A percentile compares a stretch with the other conserved stretches of the same genome.
Conservation (phyloP, 2,329 filamentous ascomycete genomes). For the Mollisia scopiformis region DNA sequence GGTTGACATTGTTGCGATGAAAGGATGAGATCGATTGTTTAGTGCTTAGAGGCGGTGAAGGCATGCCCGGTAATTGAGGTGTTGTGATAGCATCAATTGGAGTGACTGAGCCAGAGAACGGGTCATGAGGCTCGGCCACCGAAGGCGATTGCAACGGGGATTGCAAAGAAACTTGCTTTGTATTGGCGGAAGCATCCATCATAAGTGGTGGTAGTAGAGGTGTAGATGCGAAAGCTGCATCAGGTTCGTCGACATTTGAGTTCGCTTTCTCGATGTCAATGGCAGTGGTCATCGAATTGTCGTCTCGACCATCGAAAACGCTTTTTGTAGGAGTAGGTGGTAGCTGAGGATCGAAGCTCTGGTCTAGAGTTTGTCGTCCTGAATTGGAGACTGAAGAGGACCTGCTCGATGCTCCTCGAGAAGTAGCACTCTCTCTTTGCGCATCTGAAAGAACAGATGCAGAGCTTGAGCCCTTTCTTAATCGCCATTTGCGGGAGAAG, state of each 20-base stretch:
- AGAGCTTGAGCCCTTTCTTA: conserved; percentile 46
- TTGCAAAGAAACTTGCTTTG: conserved; percentile 60
- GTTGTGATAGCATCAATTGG: conserved; percentile 45
- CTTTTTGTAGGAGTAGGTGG: conserved; percentile 67
- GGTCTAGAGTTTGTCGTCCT: conserved; percentile 49
- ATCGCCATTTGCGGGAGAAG: conserved; percentile 56
- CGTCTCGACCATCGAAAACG: conserved; percentile 57
- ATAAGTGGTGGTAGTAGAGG: conserved; percentile 84
- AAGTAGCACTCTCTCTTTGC: conserved; percentile 39
- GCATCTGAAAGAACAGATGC: conserved; percentile 26
- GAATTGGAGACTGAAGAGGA: conserved; percentile 77
- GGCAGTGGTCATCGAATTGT: conserved; percentile 49
- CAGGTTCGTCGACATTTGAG: conserved; percentile 49
- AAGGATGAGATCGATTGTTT: conserved; percentile 81
- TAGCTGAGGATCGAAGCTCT: conserved; percentile 51
- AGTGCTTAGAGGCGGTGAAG: conserved; percentile 76
- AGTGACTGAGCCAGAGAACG: conserved; percentile 43
- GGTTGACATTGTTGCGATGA: conserved; percentile 44
- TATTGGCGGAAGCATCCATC: conserved; percentile 49
- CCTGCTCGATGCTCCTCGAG: conserved; percentile 71
- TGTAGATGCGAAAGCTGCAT: conserved; percentile 73
- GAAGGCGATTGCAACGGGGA: conserved; percentile 88
- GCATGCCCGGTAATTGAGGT: conserved; percentile 48
- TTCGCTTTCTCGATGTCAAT: conserved; percentile 58
- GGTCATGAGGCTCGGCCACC: conserved; percentile 57